Evolutionary conservation across 2,329 filamentous ascomycete species (phyloP), one percentile per base, ranked within the genome.

Genomic region (Claviceps sp.): DNA sequence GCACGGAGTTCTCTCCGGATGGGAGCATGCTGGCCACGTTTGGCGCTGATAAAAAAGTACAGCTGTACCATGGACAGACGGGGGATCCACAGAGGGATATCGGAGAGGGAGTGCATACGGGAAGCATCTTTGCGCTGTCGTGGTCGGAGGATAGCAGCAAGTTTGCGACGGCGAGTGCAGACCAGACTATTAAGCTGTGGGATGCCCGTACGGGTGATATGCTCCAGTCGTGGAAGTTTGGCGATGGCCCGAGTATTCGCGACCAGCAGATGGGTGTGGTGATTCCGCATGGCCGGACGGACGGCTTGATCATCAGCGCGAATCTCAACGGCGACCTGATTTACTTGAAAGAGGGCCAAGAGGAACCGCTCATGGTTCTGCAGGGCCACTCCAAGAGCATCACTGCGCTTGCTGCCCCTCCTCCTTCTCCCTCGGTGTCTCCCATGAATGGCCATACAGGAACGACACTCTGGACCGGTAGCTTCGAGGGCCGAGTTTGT

Each of bases 261-360:
- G 79, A 96, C 64, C 93, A 98, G 68, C 93, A 98, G 65, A 88
- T 97, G 37, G 93, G 93, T 50, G 89, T 98, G 5, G 88, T 93
- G 10, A 95, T 89, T 82, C 88, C 90, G 1, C 76, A 81, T 47
- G 87, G 86, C 47, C 80, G 91, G 57, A 85, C 73, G 50, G 93
- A 98, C 64, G 88, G 86, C 34, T 73, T 96, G 55, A 82, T 98
- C 57, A 90, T 98, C 66, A 95, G 88, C 66, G 73, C 97, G 58
- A 93, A 89, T 60, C 76, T 97, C 19, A 82, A 83, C 49, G 93
- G 93, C 24, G 87, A 96, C 64, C 80, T 98, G 54, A 94, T 87
- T 66, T 98, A 98, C 67, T 76, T 97, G 44, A 75, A 80, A 11
- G 80, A 88, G 63, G 86, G 85, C 45, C 85, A 76, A 48, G 71